Base-by-base conservation (phyloP, 495 filamentous ascomycete species). In the Aspergillus egyptiacus region DNA sequence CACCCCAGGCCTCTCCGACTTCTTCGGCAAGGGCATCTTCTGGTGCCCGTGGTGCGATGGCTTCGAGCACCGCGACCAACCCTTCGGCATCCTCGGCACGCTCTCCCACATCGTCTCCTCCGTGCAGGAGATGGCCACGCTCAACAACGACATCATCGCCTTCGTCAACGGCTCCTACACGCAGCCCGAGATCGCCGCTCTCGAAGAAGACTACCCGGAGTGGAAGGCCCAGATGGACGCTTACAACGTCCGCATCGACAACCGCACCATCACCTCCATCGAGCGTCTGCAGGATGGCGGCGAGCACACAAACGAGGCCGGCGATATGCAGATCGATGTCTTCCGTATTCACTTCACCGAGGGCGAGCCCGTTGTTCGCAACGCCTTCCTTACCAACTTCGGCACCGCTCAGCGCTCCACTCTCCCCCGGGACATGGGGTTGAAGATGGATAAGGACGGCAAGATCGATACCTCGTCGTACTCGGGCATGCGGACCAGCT, bases 41-140 rank as follows among this genome's bases (percentile, higher is more conserved):
- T 80, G 77, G 77, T 82, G 78, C 44, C 77, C 77, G 0, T 82
- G 78, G 78, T 82, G 78, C 54, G 78, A 82, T 56, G 78, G 78
- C 9, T 76, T 71, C 51, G 78, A 81, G 59, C 76, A 80, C 64
- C 71, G 70, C 0, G 74, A 78, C 54, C 73, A 80, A 54, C 50
- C 76, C 4, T 69, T 82, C 8, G 78, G 76, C 0, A 67, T 80
- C 28, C 61, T 82, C 1, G 71, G 68, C 17, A 49, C 55, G 20
- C 58, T 80, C 0, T 56, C 59, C 9, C 69, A 78, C 40, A 65
- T 68, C 14, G 58, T 74, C 5, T 60, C 61, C 32, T 61, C 62
- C 1, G 68, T 76, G 0, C 57, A 74, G 9, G 76, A 82, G 53
- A 67, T 74, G 33, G 63, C 70, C 27, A 78, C 75, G 7, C 62